Evolutionary conservation across 768 basidiomycete species (phyloP).

Genomic region (Tylopilus plumbeoviolaceoides): DNA sequence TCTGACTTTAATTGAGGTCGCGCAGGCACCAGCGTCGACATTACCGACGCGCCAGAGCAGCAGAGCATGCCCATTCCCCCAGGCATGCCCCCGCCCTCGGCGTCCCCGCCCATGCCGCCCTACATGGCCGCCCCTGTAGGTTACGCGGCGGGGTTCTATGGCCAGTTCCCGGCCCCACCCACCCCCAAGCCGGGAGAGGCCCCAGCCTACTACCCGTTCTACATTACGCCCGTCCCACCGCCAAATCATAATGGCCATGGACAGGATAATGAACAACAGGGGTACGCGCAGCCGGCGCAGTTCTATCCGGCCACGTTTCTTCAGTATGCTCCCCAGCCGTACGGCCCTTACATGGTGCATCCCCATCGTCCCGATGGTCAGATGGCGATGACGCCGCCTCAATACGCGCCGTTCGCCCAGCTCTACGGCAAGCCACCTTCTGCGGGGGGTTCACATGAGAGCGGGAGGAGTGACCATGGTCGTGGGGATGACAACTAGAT

Average conservation of each 20-base stretch:
- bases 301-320: conserved; percentile 48
- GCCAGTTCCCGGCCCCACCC: conserved; percentile 48
- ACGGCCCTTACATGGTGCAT: conserved; percentile 46
- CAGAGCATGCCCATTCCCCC: conserved; percentile 41
- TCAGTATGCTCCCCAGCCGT: conserved; percentile 44
- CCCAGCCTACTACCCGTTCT: conserved; percentile 50
- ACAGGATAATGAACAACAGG: conserved; percentile 40
- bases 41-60: conserved; percentile 40
- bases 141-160: conserved; percentile 52
- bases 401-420: conserved; percentile 38
- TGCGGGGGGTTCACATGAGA: conserved; percentile 29
- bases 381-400: conserved; percentile 31
- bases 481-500: conserved; percentile 33
- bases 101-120: conserved; percentile 44
- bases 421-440: conserved; percentile 39
- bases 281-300: conserved; percentile 38
- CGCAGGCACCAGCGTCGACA: conserved; percentile 53
- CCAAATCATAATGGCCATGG: conserved; percentile 36
- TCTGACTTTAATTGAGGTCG: conserved; percentile 52
- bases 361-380: conserved; percentile 40
- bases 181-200: conserved; percentile 49
- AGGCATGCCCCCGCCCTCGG: conserved; percentile 39
- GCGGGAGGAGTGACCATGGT: conserved; percentile 25
- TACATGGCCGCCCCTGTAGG: conserved; percentile 50
- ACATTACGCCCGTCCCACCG: conserved; percentile 44